phyloP scores from a whole-genome alignment of 2,329 filamentous ascomycete species.

The Iodosphaeria phyllophila region DNA sequence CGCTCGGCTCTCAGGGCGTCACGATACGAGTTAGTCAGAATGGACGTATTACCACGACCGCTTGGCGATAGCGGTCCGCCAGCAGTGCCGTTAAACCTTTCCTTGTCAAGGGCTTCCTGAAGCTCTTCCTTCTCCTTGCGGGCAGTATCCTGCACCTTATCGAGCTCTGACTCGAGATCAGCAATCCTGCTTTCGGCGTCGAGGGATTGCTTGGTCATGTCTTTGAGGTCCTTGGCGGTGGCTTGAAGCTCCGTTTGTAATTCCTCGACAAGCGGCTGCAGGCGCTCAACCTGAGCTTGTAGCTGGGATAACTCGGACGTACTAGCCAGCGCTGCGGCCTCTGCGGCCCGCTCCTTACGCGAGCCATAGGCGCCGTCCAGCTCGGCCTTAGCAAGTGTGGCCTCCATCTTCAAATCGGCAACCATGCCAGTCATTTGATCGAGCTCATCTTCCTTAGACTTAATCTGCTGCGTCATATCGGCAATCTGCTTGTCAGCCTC shows the following conservation, averaged over 20 bases:
- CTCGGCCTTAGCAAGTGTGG: constrained; percentile 41
- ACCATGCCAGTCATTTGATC: constrained; percentile 27
- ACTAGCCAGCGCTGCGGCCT: constrained; percentile 33
- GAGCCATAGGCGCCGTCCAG: constrained; percentile 42
- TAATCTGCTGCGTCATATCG: constrained; percentile 11
- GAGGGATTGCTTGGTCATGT: constrained; percentile 14
- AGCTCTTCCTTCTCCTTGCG: constrained; percentile 14
- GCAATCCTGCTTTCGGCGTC: constrained; percentile 16
- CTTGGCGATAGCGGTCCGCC: constrained; percentile 10
- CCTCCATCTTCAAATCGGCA: constrained; percentile 41
- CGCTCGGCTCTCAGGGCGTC: constrained; percentile 13
- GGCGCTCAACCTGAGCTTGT: constrained; percentile 23
- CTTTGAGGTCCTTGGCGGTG: constrained; percentile 13
- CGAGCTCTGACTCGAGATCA: constrained; percentile 13
- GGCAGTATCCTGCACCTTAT: constrained; percentile 9
- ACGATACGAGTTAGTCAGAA: constrained; percentile 15
- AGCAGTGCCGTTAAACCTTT: constrained; percentile 11
- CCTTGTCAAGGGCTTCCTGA: constrained; percentile 14
- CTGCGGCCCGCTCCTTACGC: constrained; percentile 37
- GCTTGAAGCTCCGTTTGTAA: constrained; percentile 51
- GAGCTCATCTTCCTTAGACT: constrained; percentile 13
- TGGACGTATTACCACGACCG: constrained; percentile 11
- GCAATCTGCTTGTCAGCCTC: constrained; percentile 11
- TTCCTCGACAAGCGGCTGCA: constrained; percentile 32
- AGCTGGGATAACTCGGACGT: constrained; percentile 16